Base-by-base conservation (phyloP, 176 grass and related monocot species). In the Musa acuminata region DNA sequence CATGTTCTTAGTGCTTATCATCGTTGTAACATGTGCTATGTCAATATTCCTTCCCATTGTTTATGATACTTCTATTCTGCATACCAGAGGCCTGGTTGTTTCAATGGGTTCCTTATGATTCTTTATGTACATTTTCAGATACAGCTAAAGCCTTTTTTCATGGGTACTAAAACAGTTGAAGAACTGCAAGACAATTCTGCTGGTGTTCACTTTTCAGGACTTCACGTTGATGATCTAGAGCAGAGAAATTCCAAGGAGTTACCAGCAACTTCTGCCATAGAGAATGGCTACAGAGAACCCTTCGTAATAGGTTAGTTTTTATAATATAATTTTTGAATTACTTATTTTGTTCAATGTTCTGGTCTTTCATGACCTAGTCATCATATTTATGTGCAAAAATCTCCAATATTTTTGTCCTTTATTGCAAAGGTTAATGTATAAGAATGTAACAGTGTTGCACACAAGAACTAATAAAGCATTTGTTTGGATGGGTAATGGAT, bases 281-380 rank as follows among this genome's bases (percentile, higher is more conserved):
- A 90, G 77, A 90, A 93, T 87, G 94, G 82, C 23, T 81, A 93
- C 79, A 85, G 78, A 75, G 88, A 90, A 60, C 90, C 94, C 13
- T 93, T 98, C 87, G 84, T 98, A 50, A 98, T 97, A 81, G 94
- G 94, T 90, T 81, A 74, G 79, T 82, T 66, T 29, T 12, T 51
- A 19, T 1, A n/a, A 21, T 60, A 52, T 43, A 35, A 50, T 24
- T 2, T 22, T 50, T 8, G 8, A 7, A 22, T 35, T 10, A 13
- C 48, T 14, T 14, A 3, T 62, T 63, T 50, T 50, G 23, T 52
- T 43, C 35, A 43, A 43, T 66, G 6, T 13, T 9, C 19, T 52
- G 12, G 1, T 11, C 16, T 72, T 22, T 25, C 20, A 11, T 63
- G 9, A 8, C n/a, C 8, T 21, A 9, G 9, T n/a, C 1, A 22